These are phyloP conservation scores for Symbiotaphrina buchneri DNA, from an alignment of 495 filamentous ascomycete genomes.

Conservation along the genomic window DNA sequence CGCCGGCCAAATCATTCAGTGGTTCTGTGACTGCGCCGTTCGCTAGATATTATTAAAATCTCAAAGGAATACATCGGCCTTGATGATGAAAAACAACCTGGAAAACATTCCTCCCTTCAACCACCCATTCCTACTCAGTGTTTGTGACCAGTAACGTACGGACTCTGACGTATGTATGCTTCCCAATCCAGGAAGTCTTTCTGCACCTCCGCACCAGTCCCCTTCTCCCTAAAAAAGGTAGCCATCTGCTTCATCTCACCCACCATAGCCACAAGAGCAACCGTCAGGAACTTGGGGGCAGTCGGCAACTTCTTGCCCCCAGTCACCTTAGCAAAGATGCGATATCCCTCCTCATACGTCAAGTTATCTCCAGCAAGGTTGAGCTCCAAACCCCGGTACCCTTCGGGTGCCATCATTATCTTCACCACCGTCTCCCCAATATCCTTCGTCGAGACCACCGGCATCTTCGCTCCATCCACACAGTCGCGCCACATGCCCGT, in stretches of 20 bases:
- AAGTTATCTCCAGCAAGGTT: slow-evolving; percentile 37
- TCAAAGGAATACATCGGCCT: too few relatives aligned
- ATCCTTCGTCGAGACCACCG: slow-evolving; percentile 31
- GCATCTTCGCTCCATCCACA: slow-evolving; percentile 30
- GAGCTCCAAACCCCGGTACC: slow-evolving; percentile 21
- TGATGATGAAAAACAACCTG: too few relatives aligned
- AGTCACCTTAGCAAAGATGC: slow-evolving; percentile 24
- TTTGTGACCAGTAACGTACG: too few relatives aligned
- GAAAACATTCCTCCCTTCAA: too few relatives aligned
- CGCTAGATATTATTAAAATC: too few relatives aligned
- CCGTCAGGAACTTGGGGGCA: slow-evolving; percentile 16
- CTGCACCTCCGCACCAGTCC: slow-evolving; percentile 38
- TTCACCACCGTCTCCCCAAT: slow-evolving; percentile 41
- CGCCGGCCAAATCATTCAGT: too few relatives aligned
- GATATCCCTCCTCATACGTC: slow-evolving; percentile 22
- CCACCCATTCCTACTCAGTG: too few relatives aligned
- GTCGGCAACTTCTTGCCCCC: slow-evolving; percentile 25
- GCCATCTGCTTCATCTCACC: slow-evolving; percentile 42
- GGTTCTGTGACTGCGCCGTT: too few relatives aligned
- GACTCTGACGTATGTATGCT: too few relatives aligned
- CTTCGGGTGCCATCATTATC: slow-evolving; percentile 26
- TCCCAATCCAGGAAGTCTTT: too few relatives aligned
- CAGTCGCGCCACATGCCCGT: slow-evolving; percentile 23
- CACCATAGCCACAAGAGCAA: too few relatives aligned
- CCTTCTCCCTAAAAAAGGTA: slow-evolving; percentile 34